Evolutionary conservation across 257 asterid species (phyloP).

Genomic region (Primulina huaijiensis): DNA sequence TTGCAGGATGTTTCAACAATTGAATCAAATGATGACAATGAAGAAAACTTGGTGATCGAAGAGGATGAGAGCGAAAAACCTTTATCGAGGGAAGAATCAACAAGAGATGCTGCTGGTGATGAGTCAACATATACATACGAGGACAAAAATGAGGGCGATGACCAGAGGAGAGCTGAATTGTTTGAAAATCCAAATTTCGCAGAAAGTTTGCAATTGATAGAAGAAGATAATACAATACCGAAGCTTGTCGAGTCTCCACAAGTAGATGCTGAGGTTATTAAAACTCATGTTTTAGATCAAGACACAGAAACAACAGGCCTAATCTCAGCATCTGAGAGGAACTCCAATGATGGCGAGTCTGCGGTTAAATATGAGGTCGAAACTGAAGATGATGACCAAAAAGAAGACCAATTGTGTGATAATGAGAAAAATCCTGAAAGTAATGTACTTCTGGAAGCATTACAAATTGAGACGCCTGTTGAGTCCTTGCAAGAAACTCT

Average conservation of each 20-base stretch:
- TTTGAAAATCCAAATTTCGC: slow-evolving; percentile 10
- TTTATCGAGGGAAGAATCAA: slow-evolving; percentile 7
- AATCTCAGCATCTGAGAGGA: too few species aligned
- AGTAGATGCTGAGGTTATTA: slow-evolving; percentile 21
- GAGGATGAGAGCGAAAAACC: slow-evolving; percentile 13
- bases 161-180: slow-evolving; percentile 12
- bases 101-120: slow-evolving; percentile 8
- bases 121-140: too few species aligned
- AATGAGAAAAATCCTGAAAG: too few species aligned
- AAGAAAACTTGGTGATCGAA: too few species aligned
- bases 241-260: slow-evolving; percentile 27
- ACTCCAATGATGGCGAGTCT: too few species aligned
- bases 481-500: neutral
- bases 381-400: too few species aligned
- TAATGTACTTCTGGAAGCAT: too few species aligned
- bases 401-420: too few species aligned
- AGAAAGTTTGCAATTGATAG: slow-evolving; percentile 12
- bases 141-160: slow-evolving; percentile 10
- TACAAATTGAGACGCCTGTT: too few species aligned
- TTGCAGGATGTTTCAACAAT: too few species aligned
- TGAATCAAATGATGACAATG: too few species aligned
- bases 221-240: slow-evolving; percentile 21
- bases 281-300: slow-evolving; percentile 25
- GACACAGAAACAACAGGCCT: slow-evolving; percentile 13
- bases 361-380: too few species aligned